Evolutionary conservation across 73 alveolate species (phyloP), one percentile per base, ranked within the genome.

Genomic region (Blepharisma japonicum): DNA sequence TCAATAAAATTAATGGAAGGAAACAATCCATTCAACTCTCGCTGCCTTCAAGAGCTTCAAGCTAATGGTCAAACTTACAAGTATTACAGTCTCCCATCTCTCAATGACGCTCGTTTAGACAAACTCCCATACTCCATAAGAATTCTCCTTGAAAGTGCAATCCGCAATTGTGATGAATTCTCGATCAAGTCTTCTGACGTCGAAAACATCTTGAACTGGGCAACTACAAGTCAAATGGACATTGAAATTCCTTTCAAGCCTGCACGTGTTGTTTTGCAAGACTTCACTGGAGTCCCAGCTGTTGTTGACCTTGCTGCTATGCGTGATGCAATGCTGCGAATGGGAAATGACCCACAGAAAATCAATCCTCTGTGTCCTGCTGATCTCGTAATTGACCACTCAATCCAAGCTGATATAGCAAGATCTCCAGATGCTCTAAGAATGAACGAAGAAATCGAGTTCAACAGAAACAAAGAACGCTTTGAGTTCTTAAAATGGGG

Each of bases 241-340:
- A 85, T 84, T 7, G 98, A 92, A 56, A 90, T 92, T 68, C 98
- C 98, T 51, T 92, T 92, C 92, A 87, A 87, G 79, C 98, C 98
- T 42, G 96, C 96, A 18, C 71, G 98, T 71, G 98, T 92, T 68
- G 83, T 92, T 78, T 82, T 92, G 6, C 87, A 92, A 79, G 98
- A 92, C 79, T 90, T 92, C 89, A 92, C 98, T 67, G 98, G 98
- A 32, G 98, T 92, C 78, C 98, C 98, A 11, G 98, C 98, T 54
- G 95, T 92, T 18, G 96, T 90, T 53, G 98, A 92, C 71, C 83
- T 92, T 55, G 98, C 98, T 50, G 96, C 98, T 20, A 92, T 92
- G 98, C 81, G 98, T 81, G 98, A 92, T 78, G 98, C 96, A 32
- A 87, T 92, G 93, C 83, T 80, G 86, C 77, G 94, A 71, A 85